Evolutionary conservation across 345 rosid species (phyloP), one percentile per base, ranked within the genome.

Genomic region (Pugionium cornutum): DNA sequence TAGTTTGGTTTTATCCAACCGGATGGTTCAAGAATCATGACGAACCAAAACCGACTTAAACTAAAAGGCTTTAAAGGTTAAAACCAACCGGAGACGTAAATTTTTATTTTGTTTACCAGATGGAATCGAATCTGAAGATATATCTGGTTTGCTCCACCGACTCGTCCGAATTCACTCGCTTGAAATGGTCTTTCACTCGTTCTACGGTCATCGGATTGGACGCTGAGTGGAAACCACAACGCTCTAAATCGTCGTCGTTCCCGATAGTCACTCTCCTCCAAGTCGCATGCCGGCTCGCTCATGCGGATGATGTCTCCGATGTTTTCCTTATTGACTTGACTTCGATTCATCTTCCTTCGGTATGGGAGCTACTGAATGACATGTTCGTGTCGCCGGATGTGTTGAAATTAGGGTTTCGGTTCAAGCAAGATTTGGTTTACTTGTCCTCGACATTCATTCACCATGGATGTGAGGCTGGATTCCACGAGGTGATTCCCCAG

Each of bases 201-300:
- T 83, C 88, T 43, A 77, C 89, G 4, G 9, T 87, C 80, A 70
- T 92, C 56, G 95, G 76, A 0, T 85, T 89, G 64, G 98, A 92
- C 67, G 98, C 94, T 10, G 97, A 91, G 48, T 92, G 98, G 98
- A 89, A 85, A 66, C 96, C 96, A 3, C 52, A 57, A 28, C 80
- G 79, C 34, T 64, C 73, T 7, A 83, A 30, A 11, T 70, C 61
- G 2, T 69, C 86, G 44, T 51, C 75, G 40, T 87, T 85, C 53
- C 96, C 98, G 6, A 75, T 71, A 4, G 95, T 92, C 26, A 62
- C 92, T 5, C 96, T 89, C 49, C 89, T 89, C 52, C 96, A 92
- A 72, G 76, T 89, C 73, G 90, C 95, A 1, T 91, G 98, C 42
- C 92, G 77, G 59, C 75, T 73, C 62, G 40, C 62, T 8, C 67